These are phyloP conservation scores for Gaertneriomyces sp. DNA, from an alignment of 192 early-diverging fungal species.

Conservation along the genomic window DNA sequence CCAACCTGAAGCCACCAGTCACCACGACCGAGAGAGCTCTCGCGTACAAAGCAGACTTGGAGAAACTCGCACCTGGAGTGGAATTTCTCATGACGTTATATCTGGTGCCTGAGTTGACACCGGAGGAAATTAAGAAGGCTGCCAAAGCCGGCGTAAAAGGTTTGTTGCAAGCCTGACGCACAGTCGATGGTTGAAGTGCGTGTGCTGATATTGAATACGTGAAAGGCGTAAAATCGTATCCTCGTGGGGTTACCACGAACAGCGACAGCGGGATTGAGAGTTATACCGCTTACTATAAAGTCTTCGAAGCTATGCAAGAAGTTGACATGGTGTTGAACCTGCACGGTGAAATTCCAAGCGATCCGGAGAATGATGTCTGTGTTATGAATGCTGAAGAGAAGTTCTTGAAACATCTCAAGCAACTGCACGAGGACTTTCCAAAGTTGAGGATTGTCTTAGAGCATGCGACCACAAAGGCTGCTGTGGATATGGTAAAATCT, in stretches of 20 bases:
- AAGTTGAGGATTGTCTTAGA: conserved; percentile 93
- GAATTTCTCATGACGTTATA: conserved; percentile 94
- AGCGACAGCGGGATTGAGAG: conserved; percentile 90
- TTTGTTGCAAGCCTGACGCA: conserved; percentile 12
- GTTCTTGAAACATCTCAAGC: conserved; percentile 79
- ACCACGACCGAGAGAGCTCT: conserved; percentile 82
- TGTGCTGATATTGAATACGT: background rate
- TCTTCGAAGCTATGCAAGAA: conserved; percentile 95
- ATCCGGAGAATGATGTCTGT: conserved; percentile 80
- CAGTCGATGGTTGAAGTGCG: background rate
- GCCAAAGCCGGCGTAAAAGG: conserved; percentile 76
- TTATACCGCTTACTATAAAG: conserved; percentile 83
- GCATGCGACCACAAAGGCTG: conserved; percentile 92
- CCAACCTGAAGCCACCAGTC: conserved; percentile 90
- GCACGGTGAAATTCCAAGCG: conserved; percentile 92
- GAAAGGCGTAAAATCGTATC: conserved; percentile 86
- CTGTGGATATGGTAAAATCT: conserved; percentile 87
- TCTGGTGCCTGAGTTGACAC: conserved; percentile 79
- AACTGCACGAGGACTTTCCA: conserved; percentile 87
- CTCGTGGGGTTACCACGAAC: conserved; percentile 97
- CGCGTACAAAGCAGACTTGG: conserved; percentile 74
- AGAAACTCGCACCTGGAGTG: conserved; percentile 78
- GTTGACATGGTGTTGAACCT: conserved; percentile 89
- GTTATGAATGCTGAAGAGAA: conserved; percentile 94
- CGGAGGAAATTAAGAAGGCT: conserved; percentile 84